Evolutionary conservation across 2,329 filamentous ascomycete species (phyloP), one percentile per base, ranked within the genome.

Genomic region (Periconia sp.): DNA sequence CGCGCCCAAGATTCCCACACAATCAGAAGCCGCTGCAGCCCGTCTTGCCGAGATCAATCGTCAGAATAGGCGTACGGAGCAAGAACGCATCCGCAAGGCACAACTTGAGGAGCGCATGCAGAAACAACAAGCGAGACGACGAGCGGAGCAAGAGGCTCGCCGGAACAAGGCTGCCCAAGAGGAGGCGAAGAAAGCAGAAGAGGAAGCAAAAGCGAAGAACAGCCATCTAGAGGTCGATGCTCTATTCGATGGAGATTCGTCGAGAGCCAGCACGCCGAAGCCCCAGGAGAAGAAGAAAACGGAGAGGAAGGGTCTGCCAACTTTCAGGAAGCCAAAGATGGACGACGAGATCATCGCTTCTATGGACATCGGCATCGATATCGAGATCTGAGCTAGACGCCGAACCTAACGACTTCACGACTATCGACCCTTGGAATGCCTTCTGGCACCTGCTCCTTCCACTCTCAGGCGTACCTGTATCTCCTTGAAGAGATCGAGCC

Each of bases 321-420:
- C 90, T 35, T 88, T 92, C 62, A 85, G 78, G 56, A 80, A 88
- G 72, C 85, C 87, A 21, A 81, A 91, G 43, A 87, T 88, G 77
- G 92, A 96, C 50, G 94, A 97, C 64, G 94, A 97, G 63, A 87
- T 96, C 42, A 92, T 97, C 69, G 91, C 87, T 1, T 81, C 85
- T 18, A 76, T 97, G 75, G 94, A 97, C 67, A 74, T 97, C 58
- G 92, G 90, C 19, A 90, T 97, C 66, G 92, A 97, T 57, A 85
- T 96, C 59, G 91, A 95, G 56, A 89, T 95, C 57, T 89, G 62
- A 72, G 48, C 35, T 15, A 16, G 13, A 17, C 6, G 18, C 13
- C 13, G n/a, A n/a, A n/a, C n/a, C n/a, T n/a, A n/a, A n/a, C n/a
- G n/a, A n/a, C n/a, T n/a, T n/a, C n/a, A n/a, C n/a, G n/a, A n/a